Evolutionary conservation across 441 rosid genomes (phyloP), one percentile per base, ranked within the genome.

Genomic region (Pelargonium australe): DNA sequence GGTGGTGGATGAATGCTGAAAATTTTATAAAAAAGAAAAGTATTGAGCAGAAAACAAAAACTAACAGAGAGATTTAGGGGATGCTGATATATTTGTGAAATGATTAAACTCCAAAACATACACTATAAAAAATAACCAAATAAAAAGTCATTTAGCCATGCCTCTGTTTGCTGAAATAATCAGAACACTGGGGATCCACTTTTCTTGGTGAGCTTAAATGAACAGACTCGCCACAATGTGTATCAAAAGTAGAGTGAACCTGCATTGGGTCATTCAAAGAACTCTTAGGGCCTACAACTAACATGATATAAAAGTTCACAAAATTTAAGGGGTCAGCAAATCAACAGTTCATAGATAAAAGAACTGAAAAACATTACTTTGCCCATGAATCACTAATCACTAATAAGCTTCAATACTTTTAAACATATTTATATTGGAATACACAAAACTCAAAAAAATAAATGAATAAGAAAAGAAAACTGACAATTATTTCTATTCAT

Each of bases 1-100:
- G 91, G 84, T 9, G 82, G 82, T 64, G 89, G 88, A 75, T 81
- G 84, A 68, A 71, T 71, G 72, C 86, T 86, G 85, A 40, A 70
- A 65, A 63, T 23, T 23, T 23, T 23, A 23, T 23, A 23, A 23
- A 23, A 23, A 23, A 23, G 25, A 23, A 23, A 23, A 23, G 25
- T 23, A 23, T 23, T 23, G 25, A 23, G 25, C 25, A 31, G 40
- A 40, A 75, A 70, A 19, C 40, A 43, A 55, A 57, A 57, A 57
- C 17, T 17, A 57, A 44, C 49, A 14, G 62, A 37, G 65, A 69
- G 28, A 40, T 37, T 62, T 6, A 72, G 25, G 45, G 20, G 47
- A 65, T 58, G 49, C 5, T 17, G 44, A 60, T 51, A 51, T 51
- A 51, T n/a, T 7, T 57, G 10, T 34, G 4, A n/a, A 14, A 34